phyloP scores from a whole-genome alignment of 352 stramenopile species.

The Thalassiosira exigua region DNA sequence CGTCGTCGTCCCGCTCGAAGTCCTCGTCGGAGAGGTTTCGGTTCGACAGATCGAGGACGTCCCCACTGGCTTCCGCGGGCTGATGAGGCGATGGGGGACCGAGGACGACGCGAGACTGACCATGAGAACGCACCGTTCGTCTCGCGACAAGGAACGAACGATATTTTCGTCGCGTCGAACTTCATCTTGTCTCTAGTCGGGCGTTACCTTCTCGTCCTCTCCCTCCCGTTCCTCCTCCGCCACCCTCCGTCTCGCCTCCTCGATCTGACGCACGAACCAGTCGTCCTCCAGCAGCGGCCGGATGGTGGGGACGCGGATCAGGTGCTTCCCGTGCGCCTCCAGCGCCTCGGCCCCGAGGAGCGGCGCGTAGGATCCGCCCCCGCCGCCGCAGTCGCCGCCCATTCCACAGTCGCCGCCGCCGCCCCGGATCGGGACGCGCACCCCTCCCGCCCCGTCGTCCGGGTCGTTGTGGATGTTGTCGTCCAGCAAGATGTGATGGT shows the following conservation, averaged over 20 bases:
- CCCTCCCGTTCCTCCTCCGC: constrained; percentile 6
- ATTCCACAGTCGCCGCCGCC: too few species aligned
- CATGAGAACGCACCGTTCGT: too few species aligned
- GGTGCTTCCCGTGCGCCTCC: constrained; percentile 72
- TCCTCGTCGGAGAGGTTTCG: constrained; percentile 35
- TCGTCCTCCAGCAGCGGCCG: constrained; percentile 71
- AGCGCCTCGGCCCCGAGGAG: constrained; percentile 56
- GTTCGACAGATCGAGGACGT: constrained; percentile 19
- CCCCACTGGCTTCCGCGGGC: too few species aligned
- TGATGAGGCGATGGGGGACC: too few species aligned
- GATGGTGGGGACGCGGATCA: constrained; percentile 82
- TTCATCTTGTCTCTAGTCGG: too few species aligned
- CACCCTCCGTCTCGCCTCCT: constrained; percentile 43
- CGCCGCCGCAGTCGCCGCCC: constrained; percentile 7
- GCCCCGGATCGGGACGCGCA: constrained; percentile 46
- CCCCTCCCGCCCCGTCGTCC: constrained; percentile 73
- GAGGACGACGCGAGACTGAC: too few species aligned
- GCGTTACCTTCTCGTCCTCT: background rate
- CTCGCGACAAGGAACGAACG: too few species aligned
- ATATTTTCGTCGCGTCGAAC: too few species aligned
- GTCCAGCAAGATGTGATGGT: constrained; percentile 85
- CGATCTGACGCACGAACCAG: constrained; percentile 81
- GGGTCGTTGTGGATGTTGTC: constrained; percentile 85
- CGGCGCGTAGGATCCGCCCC: constrained; percentile 40
- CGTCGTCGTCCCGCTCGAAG: constrained; percentile 24